Conservation (phyloP, 169 alveolate genomes). For the Eimeria sp. region DNA sequence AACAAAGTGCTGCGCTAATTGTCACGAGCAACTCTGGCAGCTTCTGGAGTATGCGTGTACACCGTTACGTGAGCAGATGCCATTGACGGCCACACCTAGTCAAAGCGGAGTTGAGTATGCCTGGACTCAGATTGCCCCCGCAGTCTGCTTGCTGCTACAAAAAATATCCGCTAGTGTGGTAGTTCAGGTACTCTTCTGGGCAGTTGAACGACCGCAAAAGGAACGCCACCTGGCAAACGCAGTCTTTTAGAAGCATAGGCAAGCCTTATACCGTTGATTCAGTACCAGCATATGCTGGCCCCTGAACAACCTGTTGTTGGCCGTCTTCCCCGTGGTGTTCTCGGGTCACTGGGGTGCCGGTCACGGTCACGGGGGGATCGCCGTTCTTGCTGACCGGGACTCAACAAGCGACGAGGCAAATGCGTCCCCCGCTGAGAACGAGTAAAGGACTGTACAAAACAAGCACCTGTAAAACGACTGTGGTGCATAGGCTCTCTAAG, state of each 20-base stretch:
- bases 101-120: neutral
- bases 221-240: neutral
- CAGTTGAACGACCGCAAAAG: neutral
- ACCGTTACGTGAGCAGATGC: constrained; percentile 4
- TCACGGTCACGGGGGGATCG: neutral
- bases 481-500: neutral
- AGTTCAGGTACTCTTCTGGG: neutral
- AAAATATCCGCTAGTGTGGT: neutral
- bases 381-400: neutral
- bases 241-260: neutral
- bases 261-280: neutral
- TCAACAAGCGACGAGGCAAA: neutral
- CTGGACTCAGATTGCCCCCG: neutral
- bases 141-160: neutral
- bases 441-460: neutral
- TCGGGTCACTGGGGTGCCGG: neutral
- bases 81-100: neutral
- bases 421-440: neutral
- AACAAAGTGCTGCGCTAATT: neutral
- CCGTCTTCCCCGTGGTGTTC: constrained; percentile 6
- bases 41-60: neutral
- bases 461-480: neutral
- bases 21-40: constrained; percentile 11
- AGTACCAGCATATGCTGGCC: neutral
- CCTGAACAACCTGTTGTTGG: neutral